A percentile compares a stretch with the other conserved stretches of the same genome.
phyloP scores from a whole-genome alignment of 2,329 filamentous ascomycete genomes.

The Talaromyces sp. region DNA sequence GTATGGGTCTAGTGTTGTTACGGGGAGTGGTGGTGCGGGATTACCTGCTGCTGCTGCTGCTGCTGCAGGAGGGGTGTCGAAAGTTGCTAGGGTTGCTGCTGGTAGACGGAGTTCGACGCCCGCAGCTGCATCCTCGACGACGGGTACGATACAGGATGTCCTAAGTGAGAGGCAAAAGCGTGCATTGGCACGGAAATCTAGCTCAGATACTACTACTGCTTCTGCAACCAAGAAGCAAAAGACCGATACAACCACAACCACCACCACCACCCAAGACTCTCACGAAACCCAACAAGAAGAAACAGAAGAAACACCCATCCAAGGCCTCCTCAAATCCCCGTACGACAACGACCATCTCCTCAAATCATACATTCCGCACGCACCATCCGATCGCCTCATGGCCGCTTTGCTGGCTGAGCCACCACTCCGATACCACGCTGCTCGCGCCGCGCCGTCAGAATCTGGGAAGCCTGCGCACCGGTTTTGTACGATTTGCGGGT shows the following conservation, averaged over 20 bases:
- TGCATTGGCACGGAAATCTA: constrained; percentile 14
- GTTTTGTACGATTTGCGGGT: constrained; percentile 48
- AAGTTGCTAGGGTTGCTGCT: constrained; percentile 5
- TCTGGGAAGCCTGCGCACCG: constrained; percentile 32
- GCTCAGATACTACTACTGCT: constrained; percentile 12
- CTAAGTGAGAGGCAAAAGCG: constrained; percentile 20
- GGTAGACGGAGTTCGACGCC: constrained; percentile 11
- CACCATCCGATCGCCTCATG: constrained; percentile 44
- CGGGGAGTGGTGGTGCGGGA: not conserved
- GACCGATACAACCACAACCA: not conserved
- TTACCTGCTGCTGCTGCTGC: not conserved
- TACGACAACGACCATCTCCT: constrained; percentile 40
- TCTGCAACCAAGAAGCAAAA: not conserved
- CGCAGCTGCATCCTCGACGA: not conserved
- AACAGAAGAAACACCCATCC: not conserved
- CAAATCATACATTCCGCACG: constrained; percentile 37
- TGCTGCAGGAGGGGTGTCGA: not conserved
- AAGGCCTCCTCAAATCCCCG: constrained; percentile 29
- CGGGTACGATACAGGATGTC: not conserved
- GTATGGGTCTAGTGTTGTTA: not conserved
- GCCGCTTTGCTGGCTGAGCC: constrained; percentile 43
- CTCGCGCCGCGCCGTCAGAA: constrained; percentile 35
- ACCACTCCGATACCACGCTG: constrained; percentile 43
- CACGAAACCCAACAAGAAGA: constrained; percentile 6
- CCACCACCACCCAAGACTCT: constrained; percentile 10